Base-by-base conservation (phyloP, 1,284 basidiomycete genomes). In the Rhodotorula sp. region DNA sequence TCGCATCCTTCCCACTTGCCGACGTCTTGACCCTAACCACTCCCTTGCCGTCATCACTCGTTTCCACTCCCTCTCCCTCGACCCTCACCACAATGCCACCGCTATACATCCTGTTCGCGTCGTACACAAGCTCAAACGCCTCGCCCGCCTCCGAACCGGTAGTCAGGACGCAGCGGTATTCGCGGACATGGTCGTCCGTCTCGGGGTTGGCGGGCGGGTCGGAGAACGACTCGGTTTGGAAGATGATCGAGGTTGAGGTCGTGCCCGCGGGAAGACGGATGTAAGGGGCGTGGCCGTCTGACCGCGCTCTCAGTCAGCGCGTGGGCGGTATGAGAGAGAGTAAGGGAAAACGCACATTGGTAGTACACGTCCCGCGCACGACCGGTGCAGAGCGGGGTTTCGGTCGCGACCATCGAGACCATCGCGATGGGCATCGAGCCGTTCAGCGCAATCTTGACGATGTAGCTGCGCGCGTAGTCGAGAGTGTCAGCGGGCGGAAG, bases 271-370 rank as follows among this genome's bases (percentile, higher is more conserved):
- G 47, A 2, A 59, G 49, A n/a, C 54, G 56, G 27, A 70, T 58
- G 63, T 59, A 74, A 3, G 73, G 73, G 2, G 73, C 70, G 58
- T 72, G 68, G 1, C 73, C 73, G 51, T 68, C 68, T 73, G 62
- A 10, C 7, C 6, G 39, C 3, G 3, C 39, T 17, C 39, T 8
- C 1, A 4, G 27, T 7, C 20, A 17, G n/a, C 13, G 51, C 2
- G 39, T n/a, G 5, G 36, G 20, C 22, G 2, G 0, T 9, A 13
- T 4, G n/a, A n/a, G 27, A 6, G 27, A 1, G 11, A 36, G 34
- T 15, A 7, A 17, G 4, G 2, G 15, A 39, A n/a, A 22, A 19
- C 9, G 39, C 36, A 52, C 32, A n/a, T 10, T 63, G 2, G 27
- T 48, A 36, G 34, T 36, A 63, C 10, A 34, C 46, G 24, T 63